Conservation (phyloP, 1,284 basidiomycete genomes). For the Malassezia furfur region DNA sequence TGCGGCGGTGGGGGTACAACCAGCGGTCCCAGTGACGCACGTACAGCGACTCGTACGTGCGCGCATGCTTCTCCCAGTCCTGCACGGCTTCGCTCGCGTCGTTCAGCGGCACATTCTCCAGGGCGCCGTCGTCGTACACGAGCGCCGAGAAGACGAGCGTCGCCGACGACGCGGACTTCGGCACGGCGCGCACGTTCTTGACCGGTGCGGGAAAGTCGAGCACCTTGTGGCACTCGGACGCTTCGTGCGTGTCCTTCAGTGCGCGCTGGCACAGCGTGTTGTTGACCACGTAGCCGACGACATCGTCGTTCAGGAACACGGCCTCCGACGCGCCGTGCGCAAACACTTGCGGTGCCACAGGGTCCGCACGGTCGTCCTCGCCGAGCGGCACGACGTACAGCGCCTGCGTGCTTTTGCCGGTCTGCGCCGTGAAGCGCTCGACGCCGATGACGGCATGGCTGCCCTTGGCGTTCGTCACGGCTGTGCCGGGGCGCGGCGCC, state of each 20-base stretch:
- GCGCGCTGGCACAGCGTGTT: slow-evolving; percentile 1
- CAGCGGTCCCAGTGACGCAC: slow-evolving; percentile 34
- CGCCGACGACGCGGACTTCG: not conserved
- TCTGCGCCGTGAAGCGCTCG: not conserved
- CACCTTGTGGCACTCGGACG: not conserved
- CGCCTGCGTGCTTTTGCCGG: not conserved
- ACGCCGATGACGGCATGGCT: slow-evolving; percentile 10
- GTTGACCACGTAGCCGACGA: not conserved
- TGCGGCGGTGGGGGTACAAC: slow-evolving; percentile 20
- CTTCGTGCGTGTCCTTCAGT: not conserved
- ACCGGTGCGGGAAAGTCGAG: slow-evolving; percentile 9
- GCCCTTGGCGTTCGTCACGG: slow-evolving; percentile 1
- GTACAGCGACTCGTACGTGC: slow-evolving; percentile 18
- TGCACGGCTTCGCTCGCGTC: not conserved
- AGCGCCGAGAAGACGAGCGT: slow-evolving; percentile 25
- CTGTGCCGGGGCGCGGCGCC: slow-evolving; percentile 11
- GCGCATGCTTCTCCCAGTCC: not conserved
- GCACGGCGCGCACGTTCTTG: slow-evolving; percentile 4
- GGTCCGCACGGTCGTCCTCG: no score
- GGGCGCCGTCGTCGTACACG: slow-evolving; percentile 28
- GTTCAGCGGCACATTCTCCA: slow-evolving; percentile 12
- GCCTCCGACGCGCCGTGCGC: not conserved
- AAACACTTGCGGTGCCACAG: not conserved
- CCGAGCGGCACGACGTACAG: slow-evolving; percentile 11
- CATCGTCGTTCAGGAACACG: slow-evolving; percentile 3